phyloP scores from a whole-genome alignment of 2,329 filamentous ascomycete genomes.

The Hyphodiscus sp. region DNA sequence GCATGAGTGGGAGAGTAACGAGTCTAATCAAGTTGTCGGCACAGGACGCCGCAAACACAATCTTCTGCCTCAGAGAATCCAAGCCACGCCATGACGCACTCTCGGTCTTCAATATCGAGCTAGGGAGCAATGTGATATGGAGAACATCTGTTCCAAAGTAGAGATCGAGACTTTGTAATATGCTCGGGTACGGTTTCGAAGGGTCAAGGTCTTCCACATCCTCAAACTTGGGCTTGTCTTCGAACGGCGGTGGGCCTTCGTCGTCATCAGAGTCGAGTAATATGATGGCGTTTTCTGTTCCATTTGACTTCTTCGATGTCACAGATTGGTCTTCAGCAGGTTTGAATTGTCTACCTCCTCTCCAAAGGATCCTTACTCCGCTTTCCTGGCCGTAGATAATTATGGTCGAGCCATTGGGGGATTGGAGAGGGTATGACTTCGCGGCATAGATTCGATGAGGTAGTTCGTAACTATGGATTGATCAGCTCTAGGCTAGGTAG shows the following conservation, averaged over 20 bases:
- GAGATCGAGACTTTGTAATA: constrained; percentile 56
- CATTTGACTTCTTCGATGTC: constrained; percentile 43
- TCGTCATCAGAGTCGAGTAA: constrained; percentile 60
- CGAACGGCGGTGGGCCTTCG: constrained; percentile 39
- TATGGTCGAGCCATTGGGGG: constrained; percentile 57
- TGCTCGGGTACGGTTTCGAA: constrained; percentile 42
- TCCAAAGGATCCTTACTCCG: constrained; percentile 55
- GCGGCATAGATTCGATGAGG: constrained; percentile 51
- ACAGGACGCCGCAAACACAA: constrained; percentile 56
- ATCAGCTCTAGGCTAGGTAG: not conserved
- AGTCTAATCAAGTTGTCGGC: constrained; percentile 51
- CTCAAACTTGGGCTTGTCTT: constrained; percentile 54
- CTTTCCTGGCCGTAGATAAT: constrained; percentile 58
- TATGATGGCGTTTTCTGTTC: constrained; percentile 50
- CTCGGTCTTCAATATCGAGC: constrained; percentile 43
- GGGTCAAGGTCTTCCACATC: constrained; percentile 35
- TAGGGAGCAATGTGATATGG: constrained; percentile 50
- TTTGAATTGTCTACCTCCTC: constrained; percentile 56
- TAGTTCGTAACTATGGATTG: constrained; percentile 47
- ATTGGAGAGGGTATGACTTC: constrained; percentile 54
- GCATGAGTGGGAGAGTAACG: constrained; percentile 53
- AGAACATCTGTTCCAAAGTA: constrained; percentile 49
- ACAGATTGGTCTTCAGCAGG: constrained; percentile 31
- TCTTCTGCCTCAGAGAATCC: constrained; percentile 46
- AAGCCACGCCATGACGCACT: constrained; percentile 40